A percentile compares a stretch with the other conserved stretches of the same genome.
These are phyloP conservation scores for Laguncularia racemosa DNA, from an alignment of 345 rosid species.

Conservation along the genomic window DNA sequence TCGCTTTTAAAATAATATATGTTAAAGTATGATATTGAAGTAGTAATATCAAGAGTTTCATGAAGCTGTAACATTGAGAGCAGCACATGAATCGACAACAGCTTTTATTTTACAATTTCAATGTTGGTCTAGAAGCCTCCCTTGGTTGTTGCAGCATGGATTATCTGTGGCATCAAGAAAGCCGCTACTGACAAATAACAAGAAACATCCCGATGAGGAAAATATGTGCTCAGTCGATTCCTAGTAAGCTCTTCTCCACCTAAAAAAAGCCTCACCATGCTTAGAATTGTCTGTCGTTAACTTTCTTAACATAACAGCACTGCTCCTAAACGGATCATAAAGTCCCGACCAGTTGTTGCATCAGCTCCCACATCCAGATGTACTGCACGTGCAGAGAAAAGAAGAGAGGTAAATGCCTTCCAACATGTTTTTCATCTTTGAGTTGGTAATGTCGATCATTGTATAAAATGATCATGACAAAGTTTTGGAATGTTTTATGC, in stretches of 20 bases:
- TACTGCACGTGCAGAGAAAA: constrained; percentile 70
- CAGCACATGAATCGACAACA: not conserved
- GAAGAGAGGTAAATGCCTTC: constrained; percentile 52
- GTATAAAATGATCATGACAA: not conserved
- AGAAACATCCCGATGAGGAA: constrained; percentile 68
- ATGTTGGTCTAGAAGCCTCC: not conserved
- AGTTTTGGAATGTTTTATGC: not conserved
- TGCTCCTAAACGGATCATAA: constrained; percentile 53
- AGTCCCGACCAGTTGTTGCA: constrained; percentile 57
- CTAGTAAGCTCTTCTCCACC: constrained; percentile 53
- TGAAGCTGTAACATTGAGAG: not conserved
- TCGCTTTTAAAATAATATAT: too few species aligned
- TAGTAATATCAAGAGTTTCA: too few species aligned
- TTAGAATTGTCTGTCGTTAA: not conserved
- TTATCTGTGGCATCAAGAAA: constrained; percentile 35
- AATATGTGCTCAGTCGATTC: constrained; percentile 75
- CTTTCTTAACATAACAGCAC: not conserved
- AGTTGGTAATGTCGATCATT: not conserved
- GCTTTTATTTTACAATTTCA: not conserved
- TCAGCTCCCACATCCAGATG: constrained; percentile 73
- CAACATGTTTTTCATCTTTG: constrained; percentile 1
- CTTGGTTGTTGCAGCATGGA: constrained; percentile 1
- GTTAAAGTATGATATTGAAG: too few species aligned
- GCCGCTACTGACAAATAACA: constrained; percentile 40
- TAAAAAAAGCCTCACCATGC: constrained; percentile 5